A percentile compares a stretch with the other conserved stretches of the same genome.
Conservation (phyloP, 2,329 filamentous ascomycete genomes). For the Dendrostoma leiphaemia region DNA sequence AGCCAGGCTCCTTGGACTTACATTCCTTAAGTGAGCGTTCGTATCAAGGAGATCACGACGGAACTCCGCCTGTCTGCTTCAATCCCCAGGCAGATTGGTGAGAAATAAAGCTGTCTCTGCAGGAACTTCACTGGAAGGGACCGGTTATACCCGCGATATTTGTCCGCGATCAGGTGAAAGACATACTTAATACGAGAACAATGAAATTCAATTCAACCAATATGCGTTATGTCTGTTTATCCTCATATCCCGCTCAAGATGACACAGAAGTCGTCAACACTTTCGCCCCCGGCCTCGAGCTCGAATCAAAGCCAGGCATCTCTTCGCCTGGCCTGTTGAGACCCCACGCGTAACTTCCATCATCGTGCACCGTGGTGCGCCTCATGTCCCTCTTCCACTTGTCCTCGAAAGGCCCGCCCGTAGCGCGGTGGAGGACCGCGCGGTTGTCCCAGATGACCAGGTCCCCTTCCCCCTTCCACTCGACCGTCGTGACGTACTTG, state of each 20-base stretch:
- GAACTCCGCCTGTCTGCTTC: background rate
- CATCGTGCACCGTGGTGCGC: slow-evolving; percentile 54
- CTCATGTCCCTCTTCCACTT: slow-evolving; percentile 52
- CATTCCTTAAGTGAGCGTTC: background rate
- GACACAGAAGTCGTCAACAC: too few species aligned
- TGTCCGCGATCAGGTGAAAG: too few species aligned
- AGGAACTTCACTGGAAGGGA: too few species aligned
- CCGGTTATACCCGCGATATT: too few species aligned
- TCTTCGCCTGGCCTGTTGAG: slow-evolving; percentile 27
- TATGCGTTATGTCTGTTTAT: too few species aligned
- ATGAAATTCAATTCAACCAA: too few species aligned
- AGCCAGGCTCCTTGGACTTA: background rate
- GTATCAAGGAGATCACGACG: background rate
- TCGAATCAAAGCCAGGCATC: slow-evolving; percentile 24
- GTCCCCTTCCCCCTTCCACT: slow-evolving; percentile 49
- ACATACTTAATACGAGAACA: too few species aligned
- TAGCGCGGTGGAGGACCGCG: slow-evolving; percentile 52
- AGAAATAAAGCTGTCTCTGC: too few species aligned
- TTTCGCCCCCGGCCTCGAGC: background rate
- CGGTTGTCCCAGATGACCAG: slow-evolving; percentile 60
- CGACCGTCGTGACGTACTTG: slow-evolving; percentile 43
- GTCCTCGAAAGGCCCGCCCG: slow-evolving; percentile 44
- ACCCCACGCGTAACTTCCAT: slow-evolving; percentile 35
- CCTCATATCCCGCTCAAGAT: too few species aligned
- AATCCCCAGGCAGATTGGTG: too few species aligned